Conservation (phyloP, 176 grass and related monocot species). For the Puya raimondii region DNA sequence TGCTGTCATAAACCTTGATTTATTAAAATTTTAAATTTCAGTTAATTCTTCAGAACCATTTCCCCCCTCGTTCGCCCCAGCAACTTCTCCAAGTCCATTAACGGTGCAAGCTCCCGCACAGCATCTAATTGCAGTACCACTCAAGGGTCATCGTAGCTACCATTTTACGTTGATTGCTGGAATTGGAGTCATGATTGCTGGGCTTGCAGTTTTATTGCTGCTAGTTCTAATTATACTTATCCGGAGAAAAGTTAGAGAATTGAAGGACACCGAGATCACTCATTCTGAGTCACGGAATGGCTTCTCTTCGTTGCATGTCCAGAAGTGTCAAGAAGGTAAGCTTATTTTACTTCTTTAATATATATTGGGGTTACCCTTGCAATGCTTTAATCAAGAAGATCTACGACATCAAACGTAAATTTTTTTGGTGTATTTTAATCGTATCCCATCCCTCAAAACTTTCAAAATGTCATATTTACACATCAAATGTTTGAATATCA, state of each 20-base stretch:
- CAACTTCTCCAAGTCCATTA: conserved; percentile 51
- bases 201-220: conserved; percentile 53
- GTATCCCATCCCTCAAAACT: too few species aligned
- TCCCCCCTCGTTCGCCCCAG: conserved; percentile 24
- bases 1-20: conserved; percentile 7
- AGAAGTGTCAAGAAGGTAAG: conserved; percentile 64
- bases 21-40: conserved; percentile 38
- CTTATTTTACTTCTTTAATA: conserved; percentile 16
- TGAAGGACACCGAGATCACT: conserved; percentile 47
- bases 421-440: too few species aligned
- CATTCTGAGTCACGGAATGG: conserved; percentile 20
- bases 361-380: neutral
- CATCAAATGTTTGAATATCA: too few species aligned
- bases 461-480: too few species aligned
- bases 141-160: conserved; percentile 48
- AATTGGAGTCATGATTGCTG: conserved; percentile 67
- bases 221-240: conserved; percentile 74
- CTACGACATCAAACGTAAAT: too few species aligned
- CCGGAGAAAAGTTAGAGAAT: conserved; percentile 64
- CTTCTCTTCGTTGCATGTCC: conserved; percentile 30
- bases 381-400: too few species aligned
- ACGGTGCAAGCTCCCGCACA: conserved; percentile 38
- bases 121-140: conserved; percentile 31
- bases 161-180: conserved; percentile 40
- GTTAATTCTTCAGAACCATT: conserved; percentile 41